Conservation (phyloP, 306 rosid species). For the Prunus armeniaca region DNA sequence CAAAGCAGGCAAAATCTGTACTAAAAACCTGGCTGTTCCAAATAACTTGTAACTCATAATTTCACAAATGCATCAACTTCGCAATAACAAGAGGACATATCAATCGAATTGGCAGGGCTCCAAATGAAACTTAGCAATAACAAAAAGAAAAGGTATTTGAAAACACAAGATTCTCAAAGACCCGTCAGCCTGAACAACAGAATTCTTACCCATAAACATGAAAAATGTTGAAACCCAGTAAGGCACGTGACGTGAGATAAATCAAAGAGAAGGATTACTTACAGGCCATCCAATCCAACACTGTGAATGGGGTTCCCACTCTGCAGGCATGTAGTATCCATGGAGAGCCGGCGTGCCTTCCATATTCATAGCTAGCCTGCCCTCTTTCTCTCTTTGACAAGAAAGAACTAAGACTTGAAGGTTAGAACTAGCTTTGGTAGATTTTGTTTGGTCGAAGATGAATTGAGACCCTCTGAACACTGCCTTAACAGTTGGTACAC, state of each 20-base stretch:
- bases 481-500: neutral
- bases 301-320: conserved; percentile 76
- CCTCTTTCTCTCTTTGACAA: neutral
- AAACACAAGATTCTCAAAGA: neutral
- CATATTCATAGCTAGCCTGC: conserved; percentile 33
- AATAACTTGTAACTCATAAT: neutral
- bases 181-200: neutral
- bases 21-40: neutral
- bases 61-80: neutral
- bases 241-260: neutral
- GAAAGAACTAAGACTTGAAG: neutral
- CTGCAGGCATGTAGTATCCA: conserved; percentile 85
- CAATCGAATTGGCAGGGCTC: neutral
- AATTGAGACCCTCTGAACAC: no score
- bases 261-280: conserved; percentile 22
- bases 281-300: conserved; percentile 99
- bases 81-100: neutral
- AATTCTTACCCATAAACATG: neutral
- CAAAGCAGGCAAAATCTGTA: neutral
- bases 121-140: neutral
- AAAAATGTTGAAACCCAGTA: neutral
- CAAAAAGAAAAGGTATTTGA: neutral
- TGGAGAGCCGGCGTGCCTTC: conserved; percentile 42
- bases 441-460: neutral
- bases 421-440: neutral